Evolutionary conservation across 2,329 filamentous ascomycete species (phyloP), one percentile per base, ranked within the genome.

Genomic region (Aspergillus piperis): DNA sequence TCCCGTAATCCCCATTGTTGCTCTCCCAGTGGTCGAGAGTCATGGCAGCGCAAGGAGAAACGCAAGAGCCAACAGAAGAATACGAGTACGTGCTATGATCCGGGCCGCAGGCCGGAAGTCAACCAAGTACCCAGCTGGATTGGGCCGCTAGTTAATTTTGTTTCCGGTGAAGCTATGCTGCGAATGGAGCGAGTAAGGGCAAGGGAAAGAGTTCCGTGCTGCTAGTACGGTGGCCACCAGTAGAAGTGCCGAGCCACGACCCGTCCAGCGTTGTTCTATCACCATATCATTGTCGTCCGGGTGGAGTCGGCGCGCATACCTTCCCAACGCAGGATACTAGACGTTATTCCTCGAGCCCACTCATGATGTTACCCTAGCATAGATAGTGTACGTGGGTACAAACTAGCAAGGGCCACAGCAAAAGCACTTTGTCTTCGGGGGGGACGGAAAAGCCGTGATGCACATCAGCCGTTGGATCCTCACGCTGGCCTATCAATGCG

Each of bases 391-490:
- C n/a, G 50, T 53, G 50, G 50, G 38, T 44, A 32, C 19, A 42
- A 10, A 47, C 39, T 38, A 54, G 23, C 52, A 30, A 44, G 21
- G 38, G 44, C 53, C 25, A 50, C 25, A 17, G 23, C 17, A 32
- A 44, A 44, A 17, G 41, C 32, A 21, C 23, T 25, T 55, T 32
- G 25, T 32, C 44, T 39, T 55, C 39, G 47, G 23, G 25, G 30
- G 30, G 25, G 30, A 30, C 30, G 25, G 53, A n/a, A 41, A 30
- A 21, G 25, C 19, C 17, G 39, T 10, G 53, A 17, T 55, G 53
- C 53, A 55, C 44, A 47, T 30, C 25, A 32, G 53, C 53, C 53
- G 53, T 55, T 55, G 21, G 53, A 55, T 47, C 53, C 41, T 32
- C 23, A 44, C 8, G 23, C n/a, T 21, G 39, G 25, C 53, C 53